Conservation (phyloP, 441 rosid genomes). For the Adansonia grandidieri region DNA sequence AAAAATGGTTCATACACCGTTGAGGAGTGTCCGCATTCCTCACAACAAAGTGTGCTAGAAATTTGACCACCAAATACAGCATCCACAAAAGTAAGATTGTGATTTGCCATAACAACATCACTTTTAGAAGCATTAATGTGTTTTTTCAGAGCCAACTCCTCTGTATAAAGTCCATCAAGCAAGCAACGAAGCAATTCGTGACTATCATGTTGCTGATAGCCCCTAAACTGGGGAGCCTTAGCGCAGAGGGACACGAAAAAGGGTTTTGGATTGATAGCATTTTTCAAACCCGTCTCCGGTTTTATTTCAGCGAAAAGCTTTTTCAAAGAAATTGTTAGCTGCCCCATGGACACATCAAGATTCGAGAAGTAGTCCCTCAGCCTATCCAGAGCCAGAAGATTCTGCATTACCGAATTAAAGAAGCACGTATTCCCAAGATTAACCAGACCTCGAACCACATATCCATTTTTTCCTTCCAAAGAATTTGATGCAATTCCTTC, state of each 20-base stretch:
- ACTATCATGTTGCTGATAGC: conserved; percentile 95
- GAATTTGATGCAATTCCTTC: conserved; percentile 36
- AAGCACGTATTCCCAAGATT: conserved; percentile 79
- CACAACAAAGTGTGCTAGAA: conserved; percentile 83
- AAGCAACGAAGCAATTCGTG: conserved; percentile 88
- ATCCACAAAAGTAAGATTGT: conserved; percentile 64
- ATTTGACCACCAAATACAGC: conserved; percentile 80
- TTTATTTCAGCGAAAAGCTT: conserved; percentile 70
- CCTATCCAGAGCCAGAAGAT: conserved; percentile 69
- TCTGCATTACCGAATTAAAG: conserved; percentile 92
- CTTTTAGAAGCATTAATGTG: conserved; percentile 39
- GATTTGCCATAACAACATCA: conserved; percentile 41
- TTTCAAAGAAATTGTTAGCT: conserved; percentile 68
- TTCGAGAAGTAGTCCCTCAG: conserved; percentile 60
- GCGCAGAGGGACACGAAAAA: conserved; percentile 67
- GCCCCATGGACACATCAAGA: conserved; percentile 54
- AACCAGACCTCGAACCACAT: conserved; percentile 45
- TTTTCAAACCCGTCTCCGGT: conserved; percentile 56
- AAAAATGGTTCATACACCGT: conserved; percentile 83
- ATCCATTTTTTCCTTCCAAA: conserved; percentile 55
- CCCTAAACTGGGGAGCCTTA: conserved; percentile 89
- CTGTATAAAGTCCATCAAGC: conserved; percentile 79
- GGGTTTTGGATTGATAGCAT: conserved; percentile 69
- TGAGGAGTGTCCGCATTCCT: conserved; percentile 81
- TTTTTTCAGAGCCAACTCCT: conserved; percentile 65